phyloP scores from a whole-genome alignment of 306 rosid species.

The Echinosophora koreensis region DNA sequence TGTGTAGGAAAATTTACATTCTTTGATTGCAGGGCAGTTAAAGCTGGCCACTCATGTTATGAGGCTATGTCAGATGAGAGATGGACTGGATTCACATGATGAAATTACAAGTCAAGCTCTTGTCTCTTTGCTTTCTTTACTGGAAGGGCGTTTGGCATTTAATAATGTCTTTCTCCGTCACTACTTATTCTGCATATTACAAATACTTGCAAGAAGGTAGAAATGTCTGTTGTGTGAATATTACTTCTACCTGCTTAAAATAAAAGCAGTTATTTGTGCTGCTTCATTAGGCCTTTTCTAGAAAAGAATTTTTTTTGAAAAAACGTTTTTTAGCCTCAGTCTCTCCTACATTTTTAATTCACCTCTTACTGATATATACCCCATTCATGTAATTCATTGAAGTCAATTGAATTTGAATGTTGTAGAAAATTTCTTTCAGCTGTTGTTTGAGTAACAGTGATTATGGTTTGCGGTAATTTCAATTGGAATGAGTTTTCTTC shows the following conservation, averaged over 20 bases:
- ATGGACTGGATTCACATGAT: slow-evolving; percentile 59
- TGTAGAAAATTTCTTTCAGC: slow-evolving; percentile 24
- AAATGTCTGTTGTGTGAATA: slow-evolving; percentile 26
- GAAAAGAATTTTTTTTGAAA: not conserved
- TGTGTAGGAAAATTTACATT: slow-evolving; percentile 27
- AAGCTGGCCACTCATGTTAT: slow-evolving; percentile 82
- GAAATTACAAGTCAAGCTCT: slow-evolving; percentile 68
- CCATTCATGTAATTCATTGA: slow-evolving; percentile 21
- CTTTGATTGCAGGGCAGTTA: slow-evolving; percentile 82
- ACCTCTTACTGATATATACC: not conserved
- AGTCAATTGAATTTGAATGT: slow-evolving; percentile 18
- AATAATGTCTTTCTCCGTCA: slow-evolving; percentile 89
- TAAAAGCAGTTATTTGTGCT: not conserved
- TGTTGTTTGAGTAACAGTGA: slow-evolving; percentile 23
- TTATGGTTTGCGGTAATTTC: not conserved
- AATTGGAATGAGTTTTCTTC: slow-evolving; percentile 10
- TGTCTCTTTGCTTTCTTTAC: slow-evolving; percentile 70
- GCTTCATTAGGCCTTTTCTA: not conserved
- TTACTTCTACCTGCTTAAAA: not conserved
- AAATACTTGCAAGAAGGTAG: slow-evolving; percentile 90
- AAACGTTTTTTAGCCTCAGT: not conserved
- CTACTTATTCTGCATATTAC: slow-evolving; percentile 86
- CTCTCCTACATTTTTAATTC: not conserved
- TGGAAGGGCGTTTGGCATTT: slow-evolving; percentile 82
- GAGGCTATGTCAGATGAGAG: slow-evolving; percentile 81